A percentile compares a stretch with the other conserved stretches of the same genome.
phyloP scores from a whole-genome alignment of 306 rosid genomes.

The Cucumis cinereus region DNA sequence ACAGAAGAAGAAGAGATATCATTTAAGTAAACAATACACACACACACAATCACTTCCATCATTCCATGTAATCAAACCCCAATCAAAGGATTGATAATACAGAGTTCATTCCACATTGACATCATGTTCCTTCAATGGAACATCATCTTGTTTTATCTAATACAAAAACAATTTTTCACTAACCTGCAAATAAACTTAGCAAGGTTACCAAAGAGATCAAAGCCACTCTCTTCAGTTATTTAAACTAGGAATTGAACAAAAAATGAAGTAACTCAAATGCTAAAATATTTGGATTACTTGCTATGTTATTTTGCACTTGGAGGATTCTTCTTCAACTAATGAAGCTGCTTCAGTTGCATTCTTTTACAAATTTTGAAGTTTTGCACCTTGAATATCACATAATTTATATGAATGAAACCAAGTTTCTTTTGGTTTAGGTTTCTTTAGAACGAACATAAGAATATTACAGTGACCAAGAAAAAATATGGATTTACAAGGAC shows the following conservation, averaged over 20 bases:
- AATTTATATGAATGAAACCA: constrained; percentile 1
- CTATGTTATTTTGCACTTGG: constrained; percentile 41
- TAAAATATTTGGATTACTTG: constrained; percentile 39
- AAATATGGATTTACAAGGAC: constrained; percentile 5
- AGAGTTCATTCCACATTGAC: constrained; percentile 1
- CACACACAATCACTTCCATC: neutral
- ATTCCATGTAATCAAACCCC: neutral
- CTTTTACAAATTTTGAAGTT: constrained; percentile 43
- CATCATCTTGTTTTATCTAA: neutral
- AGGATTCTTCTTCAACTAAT: constrained; percentile 44
- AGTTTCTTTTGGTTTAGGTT: neutral
- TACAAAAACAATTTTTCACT: neutral
- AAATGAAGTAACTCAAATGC: neutral
- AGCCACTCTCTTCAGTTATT: neutral
- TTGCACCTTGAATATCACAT: constrained; percentile 42
- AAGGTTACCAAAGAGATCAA: neutral
- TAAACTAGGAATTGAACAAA: neutral
- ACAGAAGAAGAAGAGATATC: neutral
- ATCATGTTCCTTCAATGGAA: constrained; percentile 11
- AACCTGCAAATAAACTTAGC: neutral
- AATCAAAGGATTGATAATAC: neutral
- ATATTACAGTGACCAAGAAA: neutral
- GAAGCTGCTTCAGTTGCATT: constrained; percentile 28
- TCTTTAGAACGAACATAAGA: neutral
- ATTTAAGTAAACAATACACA: neutral